Evolutionary conservation across 73 alveolate genomes (phyloP).

Genomic region (Urostyla sp.): DNA sequence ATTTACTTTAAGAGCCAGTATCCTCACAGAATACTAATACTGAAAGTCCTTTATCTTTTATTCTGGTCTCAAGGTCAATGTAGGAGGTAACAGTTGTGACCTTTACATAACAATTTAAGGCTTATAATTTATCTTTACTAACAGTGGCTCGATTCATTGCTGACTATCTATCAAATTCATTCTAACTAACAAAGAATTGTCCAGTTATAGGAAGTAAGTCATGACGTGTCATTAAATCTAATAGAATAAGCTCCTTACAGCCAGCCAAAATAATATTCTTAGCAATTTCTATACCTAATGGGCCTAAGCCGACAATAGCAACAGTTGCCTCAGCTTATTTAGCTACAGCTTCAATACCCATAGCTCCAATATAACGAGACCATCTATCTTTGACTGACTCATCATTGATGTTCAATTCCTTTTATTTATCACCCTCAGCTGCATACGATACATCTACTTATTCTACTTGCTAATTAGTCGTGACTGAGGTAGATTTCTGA

Average conservation of each 20-base stretch:
- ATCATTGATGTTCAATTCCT: conserved; percentile 75
- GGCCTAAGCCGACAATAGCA: conserved; percentile 87
- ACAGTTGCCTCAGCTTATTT: conserved; percentile 88
- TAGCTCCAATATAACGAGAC: conserved; percentile 96
- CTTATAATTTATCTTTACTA: conserved; percentile 76
- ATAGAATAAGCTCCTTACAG: conserved; percentile 88
- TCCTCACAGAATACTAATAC: conserved; percentile 81
- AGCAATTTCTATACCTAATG: conserved; percentile 95
- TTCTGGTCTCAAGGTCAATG: conserved; percentile 32
- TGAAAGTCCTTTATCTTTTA: conserved; percentile 57
- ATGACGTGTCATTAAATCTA: conserved; percentile 71
- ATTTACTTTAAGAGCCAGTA: conserved; percentile 44
- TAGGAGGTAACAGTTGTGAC: conserved; percentile 56
- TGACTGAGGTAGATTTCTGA: no score
- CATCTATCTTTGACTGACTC: conserved; percentile 93
- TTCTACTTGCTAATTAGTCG: conserved; percentile 51
- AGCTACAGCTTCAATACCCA: conserved; percentile 96
- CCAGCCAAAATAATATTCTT: conserved; percentile 95
- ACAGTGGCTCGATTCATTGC: conserved; percentile 83
- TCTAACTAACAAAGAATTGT: conserved; percentile 85
- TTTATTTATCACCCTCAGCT: conserved; percentile 37
- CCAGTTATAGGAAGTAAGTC: conserved; percentile 79
- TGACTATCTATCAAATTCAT: conserved; percentile 73
- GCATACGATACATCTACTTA: conserved; percentile 85
- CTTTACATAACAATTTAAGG: conserved; percentile 92